Base-by-base conservation (phyloP, 208 protist species). In the Leishmania guyanensis region DNA sequence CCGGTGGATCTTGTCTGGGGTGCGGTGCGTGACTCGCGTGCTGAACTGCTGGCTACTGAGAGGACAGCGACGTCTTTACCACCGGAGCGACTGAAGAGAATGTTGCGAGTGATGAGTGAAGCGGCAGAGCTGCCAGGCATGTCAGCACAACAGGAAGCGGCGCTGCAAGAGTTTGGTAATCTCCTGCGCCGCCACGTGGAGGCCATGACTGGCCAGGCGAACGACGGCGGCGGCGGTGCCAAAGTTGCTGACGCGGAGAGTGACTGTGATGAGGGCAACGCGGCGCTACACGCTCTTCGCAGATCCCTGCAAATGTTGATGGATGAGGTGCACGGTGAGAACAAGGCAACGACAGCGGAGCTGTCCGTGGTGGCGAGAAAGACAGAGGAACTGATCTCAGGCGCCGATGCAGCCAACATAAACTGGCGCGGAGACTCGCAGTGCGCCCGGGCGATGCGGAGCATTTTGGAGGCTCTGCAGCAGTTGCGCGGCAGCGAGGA, bases 11-110 rank as follows among this genome's bases (percentile, higher is more conserved):
- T 68, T 43, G 64, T 88, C 36, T 90, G 84, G 74, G 77, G 20
- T 8, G 68, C 82, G 33, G 75, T 92, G 62, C 54, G 66, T 48
- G 88, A 89, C 29, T 91, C 92, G 79, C 79, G 75, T 3, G 53
- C 75, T 4, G 86, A 91, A 76, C 70, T 92, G 64, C 17, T 81
- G 39, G 58, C 62, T 6, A 80, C 85, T 8, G 78, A 84, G 16
- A 68, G 54, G 43, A 20, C 46, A 2, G 80, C 72, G 69, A 60
- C 84, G n/a, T 58, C 36, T 0, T 72, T 89, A 33, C 68, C 84
- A n/a, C 36, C 56, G 33, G 70, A 79, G 17, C 87, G 90, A 75
- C 39, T 88, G 29, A 70, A 88, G 64, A 69, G 79, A 48, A 85
- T 85, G 76, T 62, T 81, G 0, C 72, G 33, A 29, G 43, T 78